Percentiles rank a stretch among this genome's conserved stretches.
phyloP scores from a whole-genome alignment of 2,329 filamentous ascomycete species.

The Albophoma yamanashiensis region DNA sequence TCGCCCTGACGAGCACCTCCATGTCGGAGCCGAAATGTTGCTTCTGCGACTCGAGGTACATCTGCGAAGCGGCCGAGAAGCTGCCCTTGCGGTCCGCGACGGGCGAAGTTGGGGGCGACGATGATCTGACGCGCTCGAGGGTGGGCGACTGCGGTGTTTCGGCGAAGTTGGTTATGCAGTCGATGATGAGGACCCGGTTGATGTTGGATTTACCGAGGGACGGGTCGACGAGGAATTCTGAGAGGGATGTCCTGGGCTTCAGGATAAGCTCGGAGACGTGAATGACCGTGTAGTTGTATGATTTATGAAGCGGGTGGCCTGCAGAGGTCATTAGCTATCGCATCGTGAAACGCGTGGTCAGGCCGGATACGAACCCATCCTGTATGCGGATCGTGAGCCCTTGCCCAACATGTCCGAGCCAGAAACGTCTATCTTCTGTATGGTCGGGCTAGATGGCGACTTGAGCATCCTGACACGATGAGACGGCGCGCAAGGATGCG shows the following conservation, averaged over 20 bases:
- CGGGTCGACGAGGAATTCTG: constrained; percentile 31
- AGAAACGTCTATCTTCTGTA: constrained; percentile 44
- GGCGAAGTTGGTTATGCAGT: constrained; percentile 48
- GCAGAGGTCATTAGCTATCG: constrained; percentile 6
- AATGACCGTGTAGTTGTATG: constrained; percentile 47
- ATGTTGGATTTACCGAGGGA: constrained; percentile 18
- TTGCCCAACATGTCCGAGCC: constrained; percentile 32
- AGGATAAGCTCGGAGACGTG: constrained; percentile 46
- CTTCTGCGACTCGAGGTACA: constrained; percentile 45
- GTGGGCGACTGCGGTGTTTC: constrained; percentile 38
- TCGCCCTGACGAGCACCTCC: constrained; percentile 59
- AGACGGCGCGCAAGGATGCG: constrained; percentile 52
- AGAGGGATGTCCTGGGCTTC: constrained; percentile 32
- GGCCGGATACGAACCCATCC: constrained; percentile 28
- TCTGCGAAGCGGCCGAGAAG: constrained; percentile 35
- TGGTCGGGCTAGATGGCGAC: constrained; percentile 48
- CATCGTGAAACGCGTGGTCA: background rate
- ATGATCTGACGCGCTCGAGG: constrained; percentile 22
- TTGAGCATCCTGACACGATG: constrained; percentile 46
- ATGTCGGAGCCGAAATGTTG: constrained; percentile 53
- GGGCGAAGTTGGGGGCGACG: constrained; percentile 12
- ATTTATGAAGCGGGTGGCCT: constrained; percentile 56
- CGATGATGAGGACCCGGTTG: constrained; percentile 44
- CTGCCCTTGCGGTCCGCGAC: constrained; percentile 22
- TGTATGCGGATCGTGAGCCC: constrained; percentile 33